Evolutionary conservation across 768 basidiomycete species (phyloP), one percentile per base, ranked within the genome.

Genomic region (Tylopilus sp.): DNA sequence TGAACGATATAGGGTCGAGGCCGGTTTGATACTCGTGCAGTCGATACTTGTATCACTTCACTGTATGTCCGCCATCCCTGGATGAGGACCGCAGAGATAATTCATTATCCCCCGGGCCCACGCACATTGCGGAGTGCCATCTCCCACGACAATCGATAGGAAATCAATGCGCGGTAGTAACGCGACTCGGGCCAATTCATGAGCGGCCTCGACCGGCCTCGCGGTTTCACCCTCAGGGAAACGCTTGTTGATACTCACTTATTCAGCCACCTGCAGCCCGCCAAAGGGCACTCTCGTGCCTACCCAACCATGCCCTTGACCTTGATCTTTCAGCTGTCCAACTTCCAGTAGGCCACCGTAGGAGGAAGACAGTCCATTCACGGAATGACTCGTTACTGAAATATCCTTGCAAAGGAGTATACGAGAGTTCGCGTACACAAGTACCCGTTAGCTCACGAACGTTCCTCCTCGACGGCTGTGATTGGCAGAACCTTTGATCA

Each of bases 301-400:
- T 40, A 33, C 54, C 36, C 48, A 87, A n/a, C 86, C 76, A 90
- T 87, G 21, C 85, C 88, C 65, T 86, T 84, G 22, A 87, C 80
- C 41, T 79, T 85, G 61, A 93, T 76, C 74, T 89, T 92, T 16
- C 89, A 87, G 56, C 81, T 81, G 58, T 94, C 91, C 25, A 93
- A 80, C n/a, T n/a, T n/a, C n/a, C n/a, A n/a, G 65, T 92, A 92
- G 3, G 84, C 85, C 40, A 93, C 84, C 5, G 90, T 89, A 7
- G 92, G 83, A 37, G 90, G 89, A 81, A 95, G 93, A 70, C 90
- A 91, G 73, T 78, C 83, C 1, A 82, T 85, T 61, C 92, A 90
- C 6, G 90, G 74, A 92, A 92, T 0, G 90, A 92, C 12, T 89
- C 87, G 57, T 42, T 26, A 14, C 24, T 50, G 37, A 41, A 28